Base-by-base conservation (phyloP, 331 rosid genomes). In the Quercus lobata region DNA sequence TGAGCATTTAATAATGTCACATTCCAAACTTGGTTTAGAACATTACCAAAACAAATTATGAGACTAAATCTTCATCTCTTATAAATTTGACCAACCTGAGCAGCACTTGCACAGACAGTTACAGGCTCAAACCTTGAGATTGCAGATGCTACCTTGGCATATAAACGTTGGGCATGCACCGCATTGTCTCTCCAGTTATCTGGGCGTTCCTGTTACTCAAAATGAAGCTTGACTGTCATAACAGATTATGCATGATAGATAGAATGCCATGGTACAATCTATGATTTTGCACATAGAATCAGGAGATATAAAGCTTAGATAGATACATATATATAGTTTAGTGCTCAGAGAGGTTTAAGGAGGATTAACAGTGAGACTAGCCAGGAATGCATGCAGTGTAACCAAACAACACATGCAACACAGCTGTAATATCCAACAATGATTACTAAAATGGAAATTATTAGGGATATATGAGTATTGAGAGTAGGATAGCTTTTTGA, bases 141-240 rank as follows among this genome's bases (percentile, higher is more conserved):
- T 3, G 92, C 94, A 74, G 94, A 79, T 22, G 98, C 98, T 8
- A 86, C 89, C 82, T 73, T 83, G 1, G 76, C 87, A 77, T 91
- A 93, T 32, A 86, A 91, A 1, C 18, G 32, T 76, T 96, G 99
- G 55, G 75, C 92, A 68, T 79, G 97, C 69, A 71, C 75, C 5
- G 94, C 99, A 29, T 68, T 72, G 54, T 89, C 89, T 80, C 98
- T 86, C 99, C 98, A 95, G 84, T 93, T 95, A 83, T 95, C 99
- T 0, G 87, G 53, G 35, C 99, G 96, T 85, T 95, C 99, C 99
- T 95, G 81, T 69, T 57, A 88, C 73, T 69, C 85, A 22, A 58
- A 73, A 79, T 12, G 57, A 83, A 68, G 35, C 53, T 61, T 65
- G 6, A 77, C 71, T 11, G 62, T 55, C 66, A 82, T 6, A 34